Conservation (phyloP, 352 stramenopile species). For the Aphanomyces invadans region DNA sequence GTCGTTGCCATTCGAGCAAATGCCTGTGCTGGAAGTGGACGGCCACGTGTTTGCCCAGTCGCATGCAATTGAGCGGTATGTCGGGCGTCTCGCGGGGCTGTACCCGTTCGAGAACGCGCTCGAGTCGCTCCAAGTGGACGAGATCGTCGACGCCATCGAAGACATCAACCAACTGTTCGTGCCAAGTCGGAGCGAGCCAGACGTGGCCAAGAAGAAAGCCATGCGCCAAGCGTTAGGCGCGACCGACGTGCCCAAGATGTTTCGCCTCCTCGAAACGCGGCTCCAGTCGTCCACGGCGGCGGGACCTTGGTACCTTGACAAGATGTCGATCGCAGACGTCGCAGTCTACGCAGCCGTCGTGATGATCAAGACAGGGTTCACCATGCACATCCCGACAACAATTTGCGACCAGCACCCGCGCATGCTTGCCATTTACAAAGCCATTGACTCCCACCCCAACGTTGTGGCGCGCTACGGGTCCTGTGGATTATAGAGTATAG, state of each 20-base stretch:
- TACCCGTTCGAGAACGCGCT: constrained; percentile 35
- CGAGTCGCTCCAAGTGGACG: constrained; percentile 34
- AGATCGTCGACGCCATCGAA: constrained; percentile 40
- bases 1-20: constrained; percentile 36
- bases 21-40: constrained; percentile 41
- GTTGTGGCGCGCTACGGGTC: constrained; percentile 37
- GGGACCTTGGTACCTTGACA: not conserved
- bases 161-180: constrained; percentile 27
- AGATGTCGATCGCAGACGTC: not conserved
- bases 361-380: not conserved
- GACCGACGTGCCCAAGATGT: not conserved
- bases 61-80: constrained; percentile 51
- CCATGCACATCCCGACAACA: not conserved
- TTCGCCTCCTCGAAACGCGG: not conserved
- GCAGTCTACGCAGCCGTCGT: not conserved
- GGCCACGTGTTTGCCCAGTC: constrained; percentile 37
- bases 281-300: not conserved
- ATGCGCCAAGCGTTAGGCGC: not conserved
- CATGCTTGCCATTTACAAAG: constrained; percentile 31
- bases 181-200: not conserved
- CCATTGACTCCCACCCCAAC: constrained; percentile 34
- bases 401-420: constrained; percentile 29
- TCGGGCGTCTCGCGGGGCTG: constrained; percentile 39
- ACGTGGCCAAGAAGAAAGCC: not conserved
- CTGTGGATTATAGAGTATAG: too few species aligned